These are phyloP conservation scores for Camelina hispida DNA, from an alignment of 345 rosid species.

Conservation along the genomic window DNA sequence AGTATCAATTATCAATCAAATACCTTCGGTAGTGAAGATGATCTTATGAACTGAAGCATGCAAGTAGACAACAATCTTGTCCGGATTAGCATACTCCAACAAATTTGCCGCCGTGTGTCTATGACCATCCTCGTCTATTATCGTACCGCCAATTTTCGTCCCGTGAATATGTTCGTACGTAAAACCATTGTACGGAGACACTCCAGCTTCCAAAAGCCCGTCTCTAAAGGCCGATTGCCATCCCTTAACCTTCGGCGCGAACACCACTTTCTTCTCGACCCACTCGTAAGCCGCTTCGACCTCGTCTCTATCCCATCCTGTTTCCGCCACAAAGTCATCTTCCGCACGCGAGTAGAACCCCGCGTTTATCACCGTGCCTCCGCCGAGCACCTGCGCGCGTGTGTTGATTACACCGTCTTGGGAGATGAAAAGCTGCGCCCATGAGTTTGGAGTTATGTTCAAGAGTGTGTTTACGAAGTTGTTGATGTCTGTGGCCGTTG, in stretches of 20 bases:
- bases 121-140: constrained; percentile 57
- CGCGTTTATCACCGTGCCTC: constrained; percentile 68
- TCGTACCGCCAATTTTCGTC: constrained; percentile 68
- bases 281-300: constrained; percentile 62
- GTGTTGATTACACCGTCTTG: constrained; percentile 72
- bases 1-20: neutral
- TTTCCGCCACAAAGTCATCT: constrained; percentile 36
- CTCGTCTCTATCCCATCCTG: constrained; percentile 49
- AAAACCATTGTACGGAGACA: constrained; percentile 64
- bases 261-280: constrained; percentile 68
- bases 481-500: constrained; percentile 47
- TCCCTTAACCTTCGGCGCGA: constrained; percentile 47
- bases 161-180: constrained; percentile 62
- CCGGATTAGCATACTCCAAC: constrained; percentile 65
- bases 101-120: constrained; percentile 79
- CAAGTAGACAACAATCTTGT: constrained; percentile 50
- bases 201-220: constrained; percentile 67
- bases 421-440: constrained; percentile 66
- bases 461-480: constrained; percentile 50
- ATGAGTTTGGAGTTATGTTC: constrained; percentile 49
- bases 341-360: constrained; percentile 70
- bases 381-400: constrained; percentile 74
- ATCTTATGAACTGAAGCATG: constrained; percentile 63
- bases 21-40: constrained; percentile 50
- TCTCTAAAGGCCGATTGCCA: constrained; percentile 73